Evolutionary conservation across 768 basidiomycete species (phyloP), one percentile per base, ranked within the genome.

Genomic region (Ramaria rubella): DNA sequence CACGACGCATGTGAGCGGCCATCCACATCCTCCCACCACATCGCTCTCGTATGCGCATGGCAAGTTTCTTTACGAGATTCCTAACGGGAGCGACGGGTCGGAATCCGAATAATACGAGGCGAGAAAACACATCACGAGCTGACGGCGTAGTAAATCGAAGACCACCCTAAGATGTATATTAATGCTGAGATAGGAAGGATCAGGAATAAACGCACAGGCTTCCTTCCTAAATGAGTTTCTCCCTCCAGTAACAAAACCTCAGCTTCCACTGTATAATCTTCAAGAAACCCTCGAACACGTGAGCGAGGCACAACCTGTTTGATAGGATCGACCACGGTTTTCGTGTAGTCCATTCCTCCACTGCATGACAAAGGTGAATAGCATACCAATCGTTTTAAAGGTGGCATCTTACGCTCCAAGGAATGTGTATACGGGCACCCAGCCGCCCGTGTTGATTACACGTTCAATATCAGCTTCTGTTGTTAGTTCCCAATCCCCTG

Each of bases 1-100:
- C 74, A 24, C 74, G 71, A 19, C 74, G 73, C 75, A 76, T 75
- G 44, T 75, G 74, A 6, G 69, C 72, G 12, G 65, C 70, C 71
- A 75, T 71, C 75, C 74, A 75, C 61, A 69, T 64, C 5, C 72
- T 66, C 15, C 71, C 73, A 0, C 50, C 68, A 1, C 69, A 45
- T 24, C 26, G 44, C 12, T 64, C 59, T 4, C 52, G 61, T 70
- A 76, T 73, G 49, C 68, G 69, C 33, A 45, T 38, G 17, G 68
- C 70, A 59, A 76, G 67, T 4, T 38, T 38, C 3, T 61, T 63
- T 1, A 70, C 69, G 15, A 76, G 60, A 23, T 63, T 64, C 42
- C 60, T 53, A 17, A 72, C 62, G 17, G 58, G 59, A n/a, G 67
- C 62, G 4, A 62, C 64, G 26, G 69, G 69, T 48, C 62, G 62